These are phyloP conservation scores for Boletus insuetus DNA, from an alignment of 768 basidiomycete species.

Conservation along the genomic window DNA sequence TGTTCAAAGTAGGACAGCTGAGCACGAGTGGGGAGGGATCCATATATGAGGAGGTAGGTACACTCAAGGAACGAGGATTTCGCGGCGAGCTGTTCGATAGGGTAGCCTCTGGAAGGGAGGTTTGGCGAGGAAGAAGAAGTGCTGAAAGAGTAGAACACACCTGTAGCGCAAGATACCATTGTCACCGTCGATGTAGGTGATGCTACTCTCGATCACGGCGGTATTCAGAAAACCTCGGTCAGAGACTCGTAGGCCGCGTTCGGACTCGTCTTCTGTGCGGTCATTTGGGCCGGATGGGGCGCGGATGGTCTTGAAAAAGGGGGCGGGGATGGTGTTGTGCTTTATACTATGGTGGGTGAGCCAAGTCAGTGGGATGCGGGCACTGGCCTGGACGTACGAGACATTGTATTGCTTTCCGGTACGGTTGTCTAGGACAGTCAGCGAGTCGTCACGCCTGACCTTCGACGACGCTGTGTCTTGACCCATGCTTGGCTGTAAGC, in stretches of 20 bases:
- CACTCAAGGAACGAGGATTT: constrained; percentile 77
- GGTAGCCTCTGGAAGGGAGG: constrained; percentile 64
- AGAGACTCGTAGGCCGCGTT: constrained; percentile 73
- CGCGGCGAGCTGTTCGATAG: constrained; percentile 86
- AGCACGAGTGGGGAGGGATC: constrained; percentile 61
- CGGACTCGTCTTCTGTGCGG: constrained; percentile 77
- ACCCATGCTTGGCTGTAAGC: constrained; percentile 20
- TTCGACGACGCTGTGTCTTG: constrained; percentile 22
- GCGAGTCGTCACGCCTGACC: constrained; percentile 26
- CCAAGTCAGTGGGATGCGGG: neutral
- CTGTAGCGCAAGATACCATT: constrained; percentile 80
- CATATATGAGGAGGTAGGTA: constrained; percentile 88
- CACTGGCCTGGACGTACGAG: constrained; percentile 51
- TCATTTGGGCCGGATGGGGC: constrained; percentile 58
- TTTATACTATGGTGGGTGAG: constrained; percentile 50
- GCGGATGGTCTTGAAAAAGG: constrained; percentile 75
- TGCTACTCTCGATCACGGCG: constrained; percentile 73
- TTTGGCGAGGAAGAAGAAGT: neutral
- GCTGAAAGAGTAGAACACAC: constrained; percentile 32
- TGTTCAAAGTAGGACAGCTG: constrained; percentile 65
- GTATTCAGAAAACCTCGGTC: constrained; percentile 85
- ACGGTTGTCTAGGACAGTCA: constrained; percentile 80
- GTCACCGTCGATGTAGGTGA: constrained; percentile 92
- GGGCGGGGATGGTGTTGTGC: constrained; percentile 77
- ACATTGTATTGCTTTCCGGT: constrained; percentile 76